These are phyloP conservation scores for Populus hybrid DNA, from an alignment of 441 rosid genomes.

Conservation along the genomic window DNA sequence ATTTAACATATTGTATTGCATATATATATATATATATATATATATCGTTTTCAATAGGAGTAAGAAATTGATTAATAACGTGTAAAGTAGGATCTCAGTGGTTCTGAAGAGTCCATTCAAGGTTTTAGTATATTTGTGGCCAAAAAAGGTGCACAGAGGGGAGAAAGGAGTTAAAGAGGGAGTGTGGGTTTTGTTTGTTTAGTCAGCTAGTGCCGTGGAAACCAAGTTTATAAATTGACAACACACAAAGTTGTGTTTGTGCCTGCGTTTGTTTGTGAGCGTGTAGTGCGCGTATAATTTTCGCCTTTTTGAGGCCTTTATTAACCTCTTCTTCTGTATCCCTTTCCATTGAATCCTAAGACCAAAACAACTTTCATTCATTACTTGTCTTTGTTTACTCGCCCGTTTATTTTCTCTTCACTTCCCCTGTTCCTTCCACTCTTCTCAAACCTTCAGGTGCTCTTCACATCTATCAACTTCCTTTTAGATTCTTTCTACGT, in stretches of 20 bases:
- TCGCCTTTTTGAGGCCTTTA: conserved; percentile 26
- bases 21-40: no score
- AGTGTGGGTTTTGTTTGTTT: background rate
- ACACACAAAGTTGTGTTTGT: conserved; percentile 14
- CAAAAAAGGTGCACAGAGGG: background rate
- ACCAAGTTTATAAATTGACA: conserved; percentile 43
- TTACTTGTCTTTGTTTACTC: background rate
- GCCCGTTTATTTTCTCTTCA: conserved; percentile 1
- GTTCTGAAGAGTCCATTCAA: background rate
- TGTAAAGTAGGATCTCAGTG: background rate
- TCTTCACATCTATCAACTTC: background rate
- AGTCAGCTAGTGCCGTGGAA: conserved; percentile 27
- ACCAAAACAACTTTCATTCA: background rate
- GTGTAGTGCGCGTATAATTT: conserved; percentile 37
- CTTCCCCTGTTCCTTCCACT: conserved; percentile 9
- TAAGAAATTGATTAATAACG: background rate
- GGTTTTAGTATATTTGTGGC: no score
- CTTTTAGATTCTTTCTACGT: background rate
- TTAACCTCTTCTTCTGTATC: background rate
- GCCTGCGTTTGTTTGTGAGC: background rate
- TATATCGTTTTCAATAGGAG: background rate
- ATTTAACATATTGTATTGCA: no score
- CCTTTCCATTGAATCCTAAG: conserved; percentile 2
- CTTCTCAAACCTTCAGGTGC: background rate
- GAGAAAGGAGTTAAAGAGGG: background rate